Conservation (phyloP, 2,329 filamentous ascomycete species). For the Pseudogymnoascus pannorum region DNA sequence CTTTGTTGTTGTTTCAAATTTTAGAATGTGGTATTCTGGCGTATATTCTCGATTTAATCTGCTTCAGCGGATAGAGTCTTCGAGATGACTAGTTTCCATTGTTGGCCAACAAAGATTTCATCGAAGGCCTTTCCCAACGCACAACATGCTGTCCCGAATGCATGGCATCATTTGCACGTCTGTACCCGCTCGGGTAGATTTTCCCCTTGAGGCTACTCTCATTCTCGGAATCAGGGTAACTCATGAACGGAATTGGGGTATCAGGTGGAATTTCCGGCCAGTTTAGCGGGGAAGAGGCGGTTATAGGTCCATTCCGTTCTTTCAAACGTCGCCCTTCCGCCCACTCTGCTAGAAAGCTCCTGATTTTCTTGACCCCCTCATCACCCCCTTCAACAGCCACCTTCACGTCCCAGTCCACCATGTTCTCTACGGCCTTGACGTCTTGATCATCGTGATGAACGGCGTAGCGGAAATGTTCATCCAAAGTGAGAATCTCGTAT, state of each 20-base stretch:
- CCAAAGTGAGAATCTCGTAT: constrained; percentile 18
- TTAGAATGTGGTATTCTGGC: background rate
- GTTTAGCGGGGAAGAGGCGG: background rate
- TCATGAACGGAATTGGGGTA: background rate
- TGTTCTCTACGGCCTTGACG: background rate
- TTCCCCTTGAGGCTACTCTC: background rate
- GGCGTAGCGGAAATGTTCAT: constrained; percentile 9
- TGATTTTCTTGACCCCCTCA: background rate
- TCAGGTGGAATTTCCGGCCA: background rate
- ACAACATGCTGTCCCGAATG: background rate
- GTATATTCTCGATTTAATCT: background rate
- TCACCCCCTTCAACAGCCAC: background rate
- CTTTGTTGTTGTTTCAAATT: background rate
- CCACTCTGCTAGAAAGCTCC: background rate
- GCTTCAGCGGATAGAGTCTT: background rate
- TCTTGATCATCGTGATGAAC: background rate
- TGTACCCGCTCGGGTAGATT: background rate
- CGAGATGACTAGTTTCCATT: background rate
- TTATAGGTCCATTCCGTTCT: background rate
- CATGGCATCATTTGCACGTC: background rate
- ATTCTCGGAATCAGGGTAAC: background rate
- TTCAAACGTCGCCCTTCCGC: background rate
- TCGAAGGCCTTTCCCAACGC: background rate
- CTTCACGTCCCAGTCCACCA: background rate
- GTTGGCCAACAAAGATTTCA: background rate